phyloP scores from a whole-genome alignment of 257 asterid species.

The Prunella vulgaris region DNA sequence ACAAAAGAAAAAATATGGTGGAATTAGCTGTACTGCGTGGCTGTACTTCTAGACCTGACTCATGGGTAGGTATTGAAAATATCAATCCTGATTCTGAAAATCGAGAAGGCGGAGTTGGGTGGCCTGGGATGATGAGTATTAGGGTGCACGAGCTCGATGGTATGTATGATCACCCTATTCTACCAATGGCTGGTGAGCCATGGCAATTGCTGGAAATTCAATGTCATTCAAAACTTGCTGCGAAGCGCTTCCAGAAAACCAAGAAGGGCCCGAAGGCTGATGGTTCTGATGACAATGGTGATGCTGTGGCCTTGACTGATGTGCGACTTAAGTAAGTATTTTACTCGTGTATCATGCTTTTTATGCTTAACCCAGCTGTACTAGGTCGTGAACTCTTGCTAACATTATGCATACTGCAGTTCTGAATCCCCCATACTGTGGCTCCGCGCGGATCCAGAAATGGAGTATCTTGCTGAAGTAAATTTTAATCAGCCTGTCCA shows the following conservation, averaged over 20 bases:
- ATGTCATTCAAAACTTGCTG: constrained; percentile 95
- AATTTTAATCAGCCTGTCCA: constrained; percentile 89
- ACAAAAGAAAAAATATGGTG: constrained; percentile 90
- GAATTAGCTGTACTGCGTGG: constrained; percentile 92
- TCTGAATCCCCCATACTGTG: constrained; percentile 94
- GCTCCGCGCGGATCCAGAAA: constrained; percentile 98
- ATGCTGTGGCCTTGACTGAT: constrained; percentile 51
- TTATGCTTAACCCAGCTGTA: constrained; percentile 11
- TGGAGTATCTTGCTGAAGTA: constrained; percentile 95
- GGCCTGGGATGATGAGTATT: constrained; percentile 99
- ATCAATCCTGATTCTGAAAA: constrained; percentile 69
- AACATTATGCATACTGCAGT: constrained; percentile 47
- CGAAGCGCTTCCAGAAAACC: constrained; percentile 94
- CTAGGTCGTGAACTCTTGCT: constrained; percentile 13
- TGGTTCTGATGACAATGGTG: constrained; percentile 99
- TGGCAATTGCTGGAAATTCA: constrained; percentile 97
- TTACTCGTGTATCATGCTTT: constrained; percentile 9
- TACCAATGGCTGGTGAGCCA: constrained; percentile 97
- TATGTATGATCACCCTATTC: constrained; percentile 97
- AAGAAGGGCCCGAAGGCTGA: constrained; percentile 84
- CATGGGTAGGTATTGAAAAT: constrained; percentile 46
- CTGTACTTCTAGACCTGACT: constrained; percentile 78
- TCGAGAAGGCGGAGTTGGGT: constrained; percentile 79
- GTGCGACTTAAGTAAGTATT: constrained; percentile 64
- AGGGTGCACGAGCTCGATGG: constrained; percentile 97